Evolutionary conservation across 768 basidiomycete genomes (phyloP).

Genomic region (Candolleomyces aberdarensis): DNA sequence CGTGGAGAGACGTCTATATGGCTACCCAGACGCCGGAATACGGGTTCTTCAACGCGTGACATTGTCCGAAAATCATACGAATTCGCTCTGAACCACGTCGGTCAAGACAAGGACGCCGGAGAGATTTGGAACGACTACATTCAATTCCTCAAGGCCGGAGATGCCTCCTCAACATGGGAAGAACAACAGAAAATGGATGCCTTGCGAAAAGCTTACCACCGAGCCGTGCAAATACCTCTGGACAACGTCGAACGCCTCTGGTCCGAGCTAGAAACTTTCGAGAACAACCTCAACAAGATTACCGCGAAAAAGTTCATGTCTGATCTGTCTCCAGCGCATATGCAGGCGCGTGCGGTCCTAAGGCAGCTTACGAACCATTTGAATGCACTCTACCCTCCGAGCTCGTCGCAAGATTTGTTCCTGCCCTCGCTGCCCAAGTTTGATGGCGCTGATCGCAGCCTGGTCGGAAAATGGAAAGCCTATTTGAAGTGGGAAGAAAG

Average conservation of each 20-base stretch:
- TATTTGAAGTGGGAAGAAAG: constrained; percentile 95
- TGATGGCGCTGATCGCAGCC: constrained; percentile 63
- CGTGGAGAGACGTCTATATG: constrained; percentile 10
- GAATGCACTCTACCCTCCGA: constrained; percentile 52
- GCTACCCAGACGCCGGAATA: constrained; percentile 57
- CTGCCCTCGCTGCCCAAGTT: constrained; percentile 75
- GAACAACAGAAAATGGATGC: constrained; percentile 94
- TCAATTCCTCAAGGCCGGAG: constrained; percentile 77
- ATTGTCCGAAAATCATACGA: constrained; percentile 88
- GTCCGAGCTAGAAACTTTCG: constrained; percentile 92
- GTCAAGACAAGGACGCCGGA: constrained; percentile 88
- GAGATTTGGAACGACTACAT: constrained; percentile 96
- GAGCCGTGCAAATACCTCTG: constrained; percentile 91
- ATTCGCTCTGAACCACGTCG: constrained; percentile 84
- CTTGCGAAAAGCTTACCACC: constrained; percentile 87
- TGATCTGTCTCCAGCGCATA: constrained; percentile 89
- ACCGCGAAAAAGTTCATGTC: constrained; percentile 96
- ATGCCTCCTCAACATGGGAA: constrained; percentile 89
- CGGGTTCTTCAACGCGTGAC: constrained; percentile 65
- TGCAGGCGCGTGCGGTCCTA: constrained; percentile 90
- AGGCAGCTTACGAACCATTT: constrained; percentile 76
- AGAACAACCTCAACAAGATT: constrained; percentile 83
- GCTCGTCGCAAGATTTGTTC: constrained; percentile 38
- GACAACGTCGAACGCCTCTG: constrained; percentile 91
- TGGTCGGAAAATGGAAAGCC: constrained; percentile 84